Base-by-base conservation (phyloP, 148 eudicot species). In the Pouteria glomerata region DNA sequence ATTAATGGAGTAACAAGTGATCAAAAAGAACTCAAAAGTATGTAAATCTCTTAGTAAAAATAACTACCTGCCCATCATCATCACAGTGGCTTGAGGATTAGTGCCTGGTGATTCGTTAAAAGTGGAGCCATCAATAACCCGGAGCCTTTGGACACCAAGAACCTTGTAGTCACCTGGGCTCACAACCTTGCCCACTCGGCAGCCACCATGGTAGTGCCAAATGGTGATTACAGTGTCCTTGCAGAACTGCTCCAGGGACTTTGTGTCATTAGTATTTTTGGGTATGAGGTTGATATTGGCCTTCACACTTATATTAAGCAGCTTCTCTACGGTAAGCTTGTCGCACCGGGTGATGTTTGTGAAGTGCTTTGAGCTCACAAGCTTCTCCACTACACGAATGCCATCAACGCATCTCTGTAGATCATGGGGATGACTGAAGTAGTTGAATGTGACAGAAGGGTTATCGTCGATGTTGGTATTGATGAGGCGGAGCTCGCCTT, bases 11-110 rank as follows among this genome's bases (percentile, higher is more conserved):
- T n/a, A n/a, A n/a, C n/a, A n/a, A n/a, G n/a, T n/a, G n/a, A n/a
- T n/a, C n/a, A n/a, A n/a, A n/a, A n/a, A n/a, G n/a, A n/a, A n/a
- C n/a, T n/a, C n/a, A n/a, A n/a, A n/a, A n/a, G n/a, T n/a, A n/a
- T n/a, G n/a, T n/a, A n/a, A n/a, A n/a, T n/a, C n/a, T n/a, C n/a
- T n/a, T n/a, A n/a, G n/a, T n/a, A n/a, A n/a, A n/a, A n/a, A n/a
- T n/a, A n/a, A n/a, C 14, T 67, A 93, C 98, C 99, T 84, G 76
- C 99, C 99, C 92, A 95, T 64, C 99, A 95, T 95, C 96, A 95
- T 82, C 37, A 95, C 84, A 42, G 99, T 95, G 62, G 99, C 99
- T 74, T 95, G 99, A 72, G 99, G 99, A 82, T 95, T 95, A 51
- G 99, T 95, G 47, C 99, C 99, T 0, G 99, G 99, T 6, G 99